Evolutionary conservation across 2,329 filamentous ascomycete genomes (phyloP), one percentile per base, ranked within the genome.

Genomic region (Taxawa tesnikishii): DNA sequence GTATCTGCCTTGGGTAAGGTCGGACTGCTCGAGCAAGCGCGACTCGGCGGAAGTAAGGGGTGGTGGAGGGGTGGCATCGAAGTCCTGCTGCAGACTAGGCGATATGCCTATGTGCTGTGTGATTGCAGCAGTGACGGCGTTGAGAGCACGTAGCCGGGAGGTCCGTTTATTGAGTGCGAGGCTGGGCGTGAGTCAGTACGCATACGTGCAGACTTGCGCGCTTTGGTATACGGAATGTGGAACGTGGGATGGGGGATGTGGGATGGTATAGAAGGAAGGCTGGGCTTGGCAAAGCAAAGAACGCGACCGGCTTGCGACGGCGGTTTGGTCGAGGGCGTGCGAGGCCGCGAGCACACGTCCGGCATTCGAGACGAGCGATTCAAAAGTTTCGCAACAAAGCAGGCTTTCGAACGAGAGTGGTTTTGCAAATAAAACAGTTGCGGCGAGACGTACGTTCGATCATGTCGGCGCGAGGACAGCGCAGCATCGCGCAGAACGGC

Each of bases 101-200:
- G 36, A 28, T 15, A 41, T 33, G 15, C 38, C 38, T 25, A 34
- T 32, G 15, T 38, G 36, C n/a, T 35, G 31, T 15, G 38, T 38
- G 18, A 67, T 57, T 55, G 77, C 74, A 57, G 79, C 80, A 66
- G 82, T 78, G 69, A 82, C 73, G 48, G 72, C 70, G 66, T 81
- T 93, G 49, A 94, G 72, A 65, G 90, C 81, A 57, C 79, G 79
- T 56, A 94, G 71, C 69, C 92, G 92, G 60, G 83, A 78, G 73
- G 92, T 90, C 61, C 83, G 80, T 69, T 81, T n/a, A n/a, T n/a
- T n/a, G n/a, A n/a, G n/a, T n/a, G n/a, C n/a, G n/a, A n/a, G n/a
- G n/a, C n/a, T n/a, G n/a, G n/a, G n/a, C n/a, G n/a, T n/a, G n/a
- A n/a, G n/a, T n/a, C n/a, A n/a, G n/a, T n/a, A n/a, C n/a, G n/a